Evolutionary conservation across 2,329 filamentous ascomycete species (phyloP).

Genomic region (Fusarium pseudonygamai): DNA sequence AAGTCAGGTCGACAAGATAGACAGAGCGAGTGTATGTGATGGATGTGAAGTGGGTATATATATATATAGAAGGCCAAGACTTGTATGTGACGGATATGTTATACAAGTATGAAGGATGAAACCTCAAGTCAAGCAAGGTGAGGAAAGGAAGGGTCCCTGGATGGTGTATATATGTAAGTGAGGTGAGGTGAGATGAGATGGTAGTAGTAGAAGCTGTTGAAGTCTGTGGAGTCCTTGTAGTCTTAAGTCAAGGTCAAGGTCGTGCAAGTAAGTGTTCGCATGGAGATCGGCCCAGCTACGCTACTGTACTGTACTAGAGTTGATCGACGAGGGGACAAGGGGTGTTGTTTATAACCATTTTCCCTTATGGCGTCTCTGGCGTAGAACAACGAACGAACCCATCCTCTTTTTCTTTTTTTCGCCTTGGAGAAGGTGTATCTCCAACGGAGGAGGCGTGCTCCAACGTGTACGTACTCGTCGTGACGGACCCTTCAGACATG

Average conservation of each 20-base stretch:
- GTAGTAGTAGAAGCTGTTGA: slow-evolving; percentile 12
- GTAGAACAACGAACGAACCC: slow-evolving; percentile 21
- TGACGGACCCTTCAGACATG: slow-evolving; percentile 14
- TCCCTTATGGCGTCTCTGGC: slow-evolving; percentile 25
- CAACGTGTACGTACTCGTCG: not conserved
- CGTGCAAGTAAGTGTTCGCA: slow-evolving; percentile 43
- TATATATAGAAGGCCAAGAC: slow-evolving; percentile 26
- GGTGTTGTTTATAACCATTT: slow-evolving; percentile 37
- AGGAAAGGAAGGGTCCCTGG: slow-evolving; percentile 5
- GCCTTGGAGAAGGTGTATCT: slow-evolving; percentile 11
- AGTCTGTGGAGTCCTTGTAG: slow-evolving; percentile 38
- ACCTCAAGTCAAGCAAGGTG: not conserved
- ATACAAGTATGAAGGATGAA: slow-evolving; percentile 16
- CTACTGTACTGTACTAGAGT: slow-evolving; percentile 36
- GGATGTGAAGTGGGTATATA: slow-evolving; percentile 22
- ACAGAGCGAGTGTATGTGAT: not conserved
- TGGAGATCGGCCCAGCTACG: slow-evolving; percentile 39
- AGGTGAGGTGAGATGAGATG: slow-evolving; percentile 31
- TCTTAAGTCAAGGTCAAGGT: slow-evolving; percentile 26
- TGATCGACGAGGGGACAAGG: slow-evolving; percentile 39
- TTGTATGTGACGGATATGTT: slow-evolving; percentile 17
- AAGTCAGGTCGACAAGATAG: slow-evolving; percentile 21
- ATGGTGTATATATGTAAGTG: slow-evolving; percentile 37
- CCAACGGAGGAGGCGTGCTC: not conserved
- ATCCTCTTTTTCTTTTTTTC: slow-evolving; percentile 15